Evolutionary conservation across 1,284 basidiomycete species (phyloP).

Genomic region (Gomphus bonarii): DNA sequence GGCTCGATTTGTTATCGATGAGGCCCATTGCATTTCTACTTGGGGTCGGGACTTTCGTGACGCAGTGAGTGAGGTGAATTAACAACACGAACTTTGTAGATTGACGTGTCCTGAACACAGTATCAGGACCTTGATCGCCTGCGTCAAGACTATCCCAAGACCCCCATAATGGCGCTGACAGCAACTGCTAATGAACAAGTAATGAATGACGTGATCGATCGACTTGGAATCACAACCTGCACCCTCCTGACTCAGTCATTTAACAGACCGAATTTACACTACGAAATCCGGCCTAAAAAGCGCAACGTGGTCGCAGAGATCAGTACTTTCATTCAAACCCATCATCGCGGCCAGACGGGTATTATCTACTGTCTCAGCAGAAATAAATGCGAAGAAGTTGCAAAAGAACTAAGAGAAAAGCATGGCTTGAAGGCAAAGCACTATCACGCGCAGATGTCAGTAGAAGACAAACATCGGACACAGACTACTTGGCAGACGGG

Average conservation of each 20-base stretch:
- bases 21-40: constrained; percentile 86
- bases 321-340: constrained; percentile 54
- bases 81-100: constrained; percentile 6
- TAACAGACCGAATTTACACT: constrained; percentile 86
- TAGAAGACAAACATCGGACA: constrained; percentile 52
- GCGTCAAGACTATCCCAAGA: constrained; percentile 59
- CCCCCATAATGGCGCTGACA: constrained; percentile 94
- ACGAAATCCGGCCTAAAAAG: constrained; percentile 63
- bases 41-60: constrained; percentile 83
- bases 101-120: constrained; percentile 26
- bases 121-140: constrained; percentile 62
- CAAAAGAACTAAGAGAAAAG: constrained; percentile 48
- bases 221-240: constrained; percentile 55
- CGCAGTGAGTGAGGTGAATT: constrained; percentile 35
- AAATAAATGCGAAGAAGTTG: constrained; percentile 71
- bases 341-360: constrained; percentile 58
- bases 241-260: constrained; percentile 73
- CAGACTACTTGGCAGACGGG: constrained; percentile 73
- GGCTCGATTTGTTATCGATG: constrained; percentile 91
- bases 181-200: constrained; percentile 83
- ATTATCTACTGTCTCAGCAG: constrained; percentile 82
- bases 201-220: constrained; percentile 68
- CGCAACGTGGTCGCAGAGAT: constrained; percentile 58
- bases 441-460: constrained; percentile 78
- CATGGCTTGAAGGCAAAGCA: constrained; percentile 60